These are phyloP conservation scores for Pichia cactophila DNA, from an alignment of 1,139 yeast species.

Conservation along the genomic window DNA sequence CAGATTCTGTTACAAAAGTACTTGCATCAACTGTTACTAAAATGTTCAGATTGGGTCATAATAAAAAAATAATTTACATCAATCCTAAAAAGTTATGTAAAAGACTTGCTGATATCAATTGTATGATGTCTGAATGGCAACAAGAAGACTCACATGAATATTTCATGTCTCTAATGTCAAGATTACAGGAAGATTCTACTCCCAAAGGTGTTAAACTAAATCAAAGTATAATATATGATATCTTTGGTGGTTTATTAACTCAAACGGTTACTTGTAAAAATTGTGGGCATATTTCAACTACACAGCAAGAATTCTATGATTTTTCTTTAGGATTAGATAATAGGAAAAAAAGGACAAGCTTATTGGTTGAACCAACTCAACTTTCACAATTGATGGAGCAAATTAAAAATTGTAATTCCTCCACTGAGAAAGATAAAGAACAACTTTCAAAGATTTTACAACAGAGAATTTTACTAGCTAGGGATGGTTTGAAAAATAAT, in stretches of 20 bases:
- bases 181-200: conserved; percentile 86
- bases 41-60: conserved; percentile 50
- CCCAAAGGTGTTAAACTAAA: conserved; percentile 82
- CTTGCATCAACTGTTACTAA: conserved; percentile 64
- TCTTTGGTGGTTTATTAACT: conserved; percentile 83
- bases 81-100: conserved; percentile 71
- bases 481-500: not conserved
- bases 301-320: conserved; percentile 92
- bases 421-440: conserved; percentile 17
- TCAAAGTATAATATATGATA: conserved; percentile 77
- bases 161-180: conserved; percentile 80
- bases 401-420: conserved; percentile 22
- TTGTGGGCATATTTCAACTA: conserved; percentile 76
- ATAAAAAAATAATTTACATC: conserved; percentile 37
- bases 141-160: conserved; percentile 98
- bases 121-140: conserved; percentile 96
- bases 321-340: conserved; percentile 63
- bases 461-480: conserved; percentile 23
- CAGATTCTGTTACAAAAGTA: conserved; percentile 59
- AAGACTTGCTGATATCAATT: conserved; percentile 76
- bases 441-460: conserved; percentile 24
- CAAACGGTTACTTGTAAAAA: conserved; percentile 78
- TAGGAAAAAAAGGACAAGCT: conserved; percentile 36
- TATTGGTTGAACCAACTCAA: conserved; percentile 22
- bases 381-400: conserved; percentile 22